These are phyloP conservation scores for Ilyonectria destructans DNA, from an alignment of 2,329 filamentous ascomycete species.

Conservation along the genomic window DNA sequence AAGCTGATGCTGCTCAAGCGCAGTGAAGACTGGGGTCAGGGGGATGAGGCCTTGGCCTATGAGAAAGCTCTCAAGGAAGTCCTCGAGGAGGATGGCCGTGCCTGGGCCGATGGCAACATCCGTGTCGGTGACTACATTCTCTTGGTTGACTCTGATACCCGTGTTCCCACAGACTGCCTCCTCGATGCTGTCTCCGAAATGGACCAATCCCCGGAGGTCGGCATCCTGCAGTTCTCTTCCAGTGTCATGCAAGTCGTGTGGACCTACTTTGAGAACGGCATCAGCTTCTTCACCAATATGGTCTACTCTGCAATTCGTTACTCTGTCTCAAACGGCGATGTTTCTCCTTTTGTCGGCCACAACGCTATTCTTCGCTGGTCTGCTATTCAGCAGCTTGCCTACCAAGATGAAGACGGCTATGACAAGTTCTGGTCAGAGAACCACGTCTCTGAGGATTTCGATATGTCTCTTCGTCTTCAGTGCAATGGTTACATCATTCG, in stretches of 20 bases:
- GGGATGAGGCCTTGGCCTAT: conserved; percentile 79
- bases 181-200: conserved; percentile 87
- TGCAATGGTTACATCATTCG: conserved; percentile 81
- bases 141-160: conserved; percentile 85
- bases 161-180: conserved; percentile 83
- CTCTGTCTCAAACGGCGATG: conserved; percentile 83
- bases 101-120: conserved; percentile 89
- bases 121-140: conserved; percentile 87
- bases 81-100: conserved; percentile 77
- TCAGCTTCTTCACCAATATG: conserved; percentile 81
- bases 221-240: conserved; percentile 84
- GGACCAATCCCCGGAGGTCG: conserved; percentile 85
- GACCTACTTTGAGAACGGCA: conserved; percentile 81
- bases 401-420: conserved; percentile 78
- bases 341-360: conserved; percentile 86
- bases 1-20: conserved; percentile 74
- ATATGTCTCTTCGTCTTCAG: conserved; percentile 85
- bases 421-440: conserved; percentile 89
- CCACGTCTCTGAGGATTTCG: conserved; percentile 86
- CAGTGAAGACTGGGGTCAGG: conserved; percentile 75
- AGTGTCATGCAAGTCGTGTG: conserved; percentile 86
- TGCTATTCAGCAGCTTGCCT: conserved; percentile 82
- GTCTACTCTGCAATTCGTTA: conserved; percentile 85
- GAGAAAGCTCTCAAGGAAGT: conserved; percentile 76
- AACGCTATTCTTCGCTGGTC: conserved; percentile 84